These are phyloP conservation scores for Atkinsonella hypoxylon DNA, from an alignment of 2,329 filamentous ascomycete genomes.

Conservation along the genomic window DNA sequence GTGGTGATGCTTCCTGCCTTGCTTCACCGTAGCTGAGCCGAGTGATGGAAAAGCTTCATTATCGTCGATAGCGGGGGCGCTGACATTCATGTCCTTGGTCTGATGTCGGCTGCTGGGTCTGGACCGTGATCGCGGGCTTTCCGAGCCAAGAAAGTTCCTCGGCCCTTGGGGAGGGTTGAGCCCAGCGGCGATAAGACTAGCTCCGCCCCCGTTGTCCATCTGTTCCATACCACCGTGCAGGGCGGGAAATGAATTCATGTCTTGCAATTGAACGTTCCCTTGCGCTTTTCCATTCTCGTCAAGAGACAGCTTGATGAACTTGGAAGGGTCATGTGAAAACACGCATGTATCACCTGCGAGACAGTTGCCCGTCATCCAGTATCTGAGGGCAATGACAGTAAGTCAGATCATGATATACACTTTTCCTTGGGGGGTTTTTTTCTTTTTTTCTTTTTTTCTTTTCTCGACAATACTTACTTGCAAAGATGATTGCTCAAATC, in stretches of 20 bases:
- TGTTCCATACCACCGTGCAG: slow-evolving; percentile 52
- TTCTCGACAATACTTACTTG: slow-evolving; percentile 59
- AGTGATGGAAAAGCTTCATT: slow-evolving; percentile 91
- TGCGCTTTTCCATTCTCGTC: slow-evolving; percentile 53
- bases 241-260: slow-evolving; percentile 75
- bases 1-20: slow-evolving; percentile 84
- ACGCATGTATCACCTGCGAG: slow-evolving; percentile 88
- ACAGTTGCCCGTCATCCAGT: slow-evolving; percentile 94
- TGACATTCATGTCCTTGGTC: slow-evolving; percentile 45
- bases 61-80: slow-evolving; percentile 74
- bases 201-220: slow-evolving; percentile 39
- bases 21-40: slow-evolving; percentile 62
- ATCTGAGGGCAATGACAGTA: slow-evolving; percentile 50
- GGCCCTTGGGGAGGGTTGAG: slow-evolving; percentile 60
- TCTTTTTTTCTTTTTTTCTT: too few relatives aligned
- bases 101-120: slow-evolving; percentile 71
- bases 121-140: slow-evolving; percentile 62
- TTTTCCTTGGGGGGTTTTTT: too few relatives aligned
- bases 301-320: slow-evolving; percentile 69
- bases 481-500: slow-evolving; percentile 92
- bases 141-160: slow-evolving; percentile 47
- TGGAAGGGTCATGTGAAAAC: slow-evolving; percentile 90
- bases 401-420: not conserved
- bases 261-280: slow-evolving; percentile 65
- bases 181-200: slow-evolving; percentile 37